Percentiles rank a stretch among this genome's conserved stretches.
Evolutionary conservation across 2,329 filamentous ascomycete species (phyloP).

Genomic region (Talaromyces sp.): DNA sequence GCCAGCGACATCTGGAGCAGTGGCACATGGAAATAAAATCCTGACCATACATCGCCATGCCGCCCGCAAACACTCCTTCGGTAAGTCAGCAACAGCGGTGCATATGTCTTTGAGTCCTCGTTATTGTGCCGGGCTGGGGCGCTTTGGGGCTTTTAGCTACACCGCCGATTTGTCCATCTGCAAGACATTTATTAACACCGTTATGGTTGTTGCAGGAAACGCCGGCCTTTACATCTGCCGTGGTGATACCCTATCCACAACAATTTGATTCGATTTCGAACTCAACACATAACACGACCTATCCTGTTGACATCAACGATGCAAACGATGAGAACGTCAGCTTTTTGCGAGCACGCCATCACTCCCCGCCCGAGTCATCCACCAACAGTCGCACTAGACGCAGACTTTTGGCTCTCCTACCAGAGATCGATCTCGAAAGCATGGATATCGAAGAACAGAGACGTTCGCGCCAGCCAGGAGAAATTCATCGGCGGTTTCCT

Average conservation of each 20-base stretch:
- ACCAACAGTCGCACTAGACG: slow-evolving; percentile 27
- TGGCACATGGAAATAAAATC: slow-evolving; percentile 8
- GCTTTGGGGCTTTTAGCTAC: neutral
- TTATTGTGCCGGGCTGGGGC: neutral
- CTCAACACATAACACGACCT: slow-evolving; percentile 47
- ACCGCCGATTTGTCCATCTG: neutral
- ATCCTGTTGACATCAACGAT: slow-evolving; percentile 36
- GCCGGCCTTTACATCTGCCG: slow-evolving; percentile 19
- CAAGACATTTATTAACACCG: slow-evolving; percentile 13
- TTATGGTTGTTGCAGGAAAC: slow-evolving; percentile 19
- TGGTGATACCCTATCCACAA: slow-evolving; percentile 38
- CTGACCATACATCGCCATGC: slow-evolving; percentile 25
- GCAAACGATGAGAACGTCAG: slow-evolving; percentile 46
- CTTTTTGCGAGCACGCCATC: slow-evolving; percentile 43
- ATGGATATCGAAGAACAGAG: slow-evolving; percentile 32
- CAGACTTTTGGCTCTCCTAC: slow-evolving; percentile 22
- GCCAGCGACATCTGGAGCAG: neutral
- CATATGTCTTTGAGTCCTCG: neutral
- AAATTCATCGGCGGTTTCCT: slow-evolving; percentile 40
- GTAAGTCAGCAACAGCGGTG: slow-evolving; percentile 27
- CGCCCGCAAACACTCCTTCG: slow-evolving; percentile 40
- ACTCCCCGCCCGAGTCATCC: slow-evolving; percentile 22
- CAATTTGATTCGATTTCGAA: slow-evolving; percentile 44
- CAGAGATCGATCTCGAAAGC: slow-evolving; percentile 26
- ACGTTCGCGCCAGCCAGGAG: slow-evolving; percentile 23